Evolutionary conservation across 139 green algal species (phyloP).

Genomic region (Gonium pectorale): DNA sequence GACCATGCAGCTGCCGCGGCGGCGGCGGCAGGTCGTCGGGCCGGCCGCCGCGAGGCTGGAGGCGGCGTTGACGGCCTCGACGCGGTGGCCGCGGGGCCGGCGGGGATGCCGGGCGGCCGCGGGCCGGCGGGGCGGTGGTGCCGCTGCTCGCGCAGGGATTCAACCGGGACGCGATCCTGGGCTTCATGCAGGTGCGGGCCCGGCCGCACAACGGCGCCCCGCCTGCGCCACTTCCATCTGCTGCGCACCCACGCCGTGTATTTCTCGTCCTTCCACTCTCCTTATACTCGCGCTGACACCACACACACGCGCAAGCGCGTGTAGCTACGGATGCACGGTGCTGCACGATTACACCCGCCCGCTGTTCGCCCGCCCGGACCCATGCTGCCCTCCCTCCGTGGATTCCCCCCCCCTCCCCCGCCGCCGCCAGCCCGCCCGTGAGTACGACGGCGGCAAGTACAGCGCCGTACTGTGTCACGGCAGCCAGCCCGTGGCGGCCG

Average conservation of each 20-base stretch:
- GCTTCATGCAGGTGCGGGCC: conserved; percentile 18
- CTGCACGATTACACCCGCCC: no score
- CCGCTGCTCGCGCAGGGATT: conserved; percentile 35
- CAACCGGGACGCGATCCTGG: conserved; percentile 2
- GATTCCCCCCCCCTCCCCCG: neutral
- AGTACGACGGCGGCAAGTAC: conserved; percentile 45
- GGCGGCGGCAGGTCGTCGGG: neutral
- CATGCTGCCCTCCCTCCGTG: neutral
- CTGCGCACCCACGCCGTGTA: no score
- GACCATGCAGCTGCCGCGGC: neutral
- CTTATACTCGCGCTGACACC: no score
- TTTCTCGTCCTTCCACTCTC: no score
- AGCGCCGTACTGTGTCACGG: conserved; percentile 17
- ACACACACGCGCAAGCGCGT: no score
- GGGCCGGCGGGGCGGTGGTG: conserved; percentile 4
- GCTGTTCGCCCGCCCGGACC: no score
- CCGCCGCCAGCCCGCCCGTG: neutral
- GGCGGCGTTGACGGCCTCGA: neutral
- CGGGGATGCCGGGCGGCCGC: neutral
- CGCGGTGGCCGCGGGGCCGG: neutral
- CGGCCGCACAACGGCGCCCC: neutral
- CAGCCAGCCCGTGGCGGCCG: conserved; percentile 14
- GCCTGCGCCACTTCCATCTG: no score
- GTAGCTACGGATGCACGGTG: no score
- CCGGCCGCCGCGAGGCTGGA: neutral